Evolutionary conservation across 495 filamentous ascomycete genomes (phyloP), one percentile per base, ranked within the genome.

Genomic region (Tuber umbilicatum): DNA sequence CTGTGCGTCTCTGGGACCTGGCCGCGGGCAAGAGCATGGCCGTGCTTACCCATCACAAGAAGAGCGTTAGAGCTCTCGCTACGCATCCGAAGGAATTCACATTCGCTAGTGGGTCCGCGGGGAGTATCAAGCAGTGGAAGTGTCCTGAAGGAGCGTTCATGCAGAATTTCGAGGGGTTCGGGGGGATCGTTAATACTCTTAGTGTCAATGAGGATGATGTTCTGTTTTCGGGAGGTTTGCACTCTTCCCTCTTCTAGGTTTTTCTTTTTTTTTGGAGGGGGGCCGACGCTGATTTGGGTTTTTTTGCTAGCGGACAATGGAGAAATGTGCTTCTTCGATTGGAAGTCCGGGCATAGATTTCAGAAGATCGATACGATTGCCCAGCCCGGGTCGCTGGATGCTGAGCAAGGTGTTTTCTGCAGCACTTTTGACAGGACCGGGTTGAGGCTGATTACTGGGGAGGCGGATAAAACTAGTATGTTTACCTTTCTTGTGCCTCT

Each of bases 91-190:
- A 87, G 71, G 96, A 99, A 83, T 99, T 97, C 84, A 99, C 96
- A 1, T 99, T 99, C 79, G 96, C 94, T 42, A 93, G 89, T 75
- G 94, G 91, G 74, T 95, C 92, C 81, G 93, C 94, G 0, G 90
- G 91, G 38, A 93, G 91, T 83, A 99, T 99, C 85, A 99, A 99
- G 86, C 96, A 98, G 84, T 99, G 95, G 94, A 98, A 98, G 83
- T 98, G 94, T 80, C 96, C 96, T 27, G 94, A 97, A 84, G 96
- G 94, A 50, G 93, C 92, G 42, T 97, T 99, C 83, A 99, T 99
- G 96, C 94, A 97, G 85, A 98, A 98, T 84, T 99, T 97, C 81
- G 94, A 97, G 64, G 94, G 94, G 55, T 94, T 97, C 77, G 97
- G 97, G 79, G 88, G 93, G 68, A 93, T 99, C 83, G 95, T 98